Percentiles rank a stretch among this genome's conserved stretches.
These are phyloP conservation scores for Calonectria henricotiae DNA, from an alignment of 2,329 filamentous ascomycete species.

Conservation along the genomic window DNA sequence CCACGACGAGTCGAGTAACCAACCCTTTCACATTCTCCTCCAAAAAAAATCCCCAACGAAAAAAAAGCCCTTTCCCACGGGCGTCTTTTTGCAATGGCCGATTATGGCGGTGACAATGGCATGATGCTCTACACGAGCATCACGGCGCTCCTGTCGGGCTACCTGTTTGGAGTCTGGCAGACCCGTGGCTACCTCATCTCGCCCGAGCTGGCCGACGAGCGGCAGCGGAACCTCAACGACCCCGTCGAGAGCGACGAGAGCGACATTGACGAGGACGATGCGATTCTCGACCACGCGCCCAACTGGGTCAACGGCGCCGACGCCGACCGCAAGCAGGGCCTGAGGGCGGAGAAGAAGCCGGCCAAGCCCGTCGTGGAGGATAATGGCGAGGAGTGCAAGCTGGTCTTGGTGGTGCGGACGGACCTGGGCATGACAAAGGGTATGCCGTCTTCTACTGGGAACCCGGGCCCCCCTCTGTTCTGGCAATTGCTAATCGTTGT, in stretches of 20 bases:
- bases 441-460: constrained; percentile 59
- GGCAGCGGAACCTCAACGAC: constrained; percentile 71
- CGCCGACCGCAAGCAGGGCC: constrained; percentile 73
- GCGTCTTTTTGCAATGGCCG: constrained; percentile 52
- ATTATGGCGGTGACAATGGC: constrained; percentile 66
- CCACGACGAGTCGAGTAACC: constrained; percentile 14
- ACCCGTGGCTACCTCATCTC: constrained; percentile 74
- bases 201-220: constrained; percentile 71
- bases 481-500: neutral
- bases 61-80: neutral
- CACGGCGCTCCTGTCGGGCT: constrained; percentile 82
- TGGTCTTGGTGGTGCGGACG: constrained; percentile 92
- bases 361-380: constrained; percentile 55
- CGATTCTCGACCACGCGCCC: constrained; percentile 76
- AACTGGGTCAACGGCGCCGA: constrained; percentile 77
- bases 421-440: constrained; percentile 99
- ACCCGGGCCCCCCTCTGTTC: no score
- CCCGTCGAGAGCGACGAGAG: constrained; percentile 80
- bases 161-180: constrained; percentile 85
- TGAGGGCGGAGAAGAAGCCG: constrained; percentile 62
- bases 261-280: constrained; percentile 75
- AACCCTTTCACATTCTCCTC: neutral
- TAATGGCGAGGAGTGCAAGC: constrained; percentile 87
- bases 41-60: neutral
- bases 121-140: constrained; percentile 83